Evolutionary conservation across 2,329 filamentous ascomycete genomes (phyloP), one percentile per base, ranked within the genome.

Genomic region (Ophiostoma ulmi): DNA sequence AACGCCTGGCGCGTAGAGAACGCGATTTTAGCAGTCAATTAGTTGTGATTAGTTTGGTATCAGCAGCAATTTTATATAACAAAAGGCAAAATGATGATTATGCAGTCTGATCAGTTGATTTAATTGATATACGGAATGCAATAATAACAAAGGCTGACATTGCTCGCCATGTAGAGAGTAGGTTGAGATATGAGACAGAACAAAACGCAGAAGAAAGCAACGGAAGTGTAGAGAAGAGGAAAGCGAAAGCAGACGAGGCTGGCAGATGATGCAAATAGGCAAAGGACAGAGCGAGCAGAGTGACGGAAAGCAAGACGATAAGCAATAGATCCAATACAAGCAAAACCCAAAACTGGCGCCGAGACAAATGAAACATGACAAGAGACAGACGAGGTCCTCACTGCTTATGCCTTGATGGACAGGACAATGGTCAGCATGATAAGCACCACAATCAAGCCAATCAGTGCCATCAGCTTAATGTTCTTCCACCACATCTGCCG

Each of bases 401-500:
- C 20, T 13, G 17, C 67, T 66, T 48, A 73, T 35, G 52, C 22
- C 80, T 85, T 87, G 70, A 84, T 77, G 2, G 84, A 81, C 72
- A 87, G 81, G 38, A 87, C 80, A 71, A 87, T 84, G n/a, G 83
- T 82, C 74, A 86, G 75, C 65, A 88, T 75, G 74, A 88, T 86
- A 73, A 88, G 77, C 64, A 83, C 78, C 36, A 95, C 80, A 1
- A 94, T 92, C 64, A 97, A 77, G 4, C 80, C 84, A 73, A 94
- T 78, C 75, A 99, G 80, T 7, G 87, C 90, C 93, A 98, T 97
- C 75, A 99, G 81, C 83, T 96, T 96, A 65, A 97, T 87, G 79
- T 99, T 98, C 89, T 98, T 98, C 94, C 94, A 98, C 95, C 95
- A 99, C 95, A 99, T 98, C 80, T 90, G 87, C 78, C 96, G 87